Evolutionary conservation across 257 asterid genomes (phyloP).

Genomic region (Nicotiana undulata): DNA sequence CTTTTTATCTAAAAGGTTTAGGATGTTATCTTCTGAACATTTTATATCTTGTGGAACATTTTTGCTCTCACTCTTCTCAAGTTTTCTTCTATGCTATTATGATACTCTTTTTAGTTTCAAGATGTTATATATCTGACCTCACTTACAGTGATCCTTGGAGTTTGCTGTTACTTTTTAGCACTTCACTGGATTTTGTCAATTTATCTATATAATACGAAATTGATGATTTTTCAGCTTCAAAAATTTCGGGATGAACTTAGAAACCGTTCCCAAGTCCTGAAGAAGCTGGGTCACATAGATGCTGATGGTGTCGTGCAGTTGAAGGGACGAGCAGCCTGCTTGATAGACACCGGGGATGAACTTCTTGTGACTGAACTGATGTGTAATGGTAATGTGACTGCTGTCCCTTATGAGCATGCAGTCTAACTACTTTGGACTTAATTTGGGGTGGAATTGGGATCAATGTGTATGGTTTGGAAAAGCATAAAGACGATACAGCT

Average conservation of each 20-base stretch:
- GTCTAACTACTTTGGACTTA: not conserved
- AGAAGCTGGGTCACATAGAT: constrained; percentile 87
- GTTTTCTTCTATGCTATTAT: not conserved
- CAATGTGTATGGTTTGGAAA: not conserved
- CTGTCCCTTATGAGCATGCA: not conserved
- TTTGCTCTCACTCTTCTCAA: not conserved
- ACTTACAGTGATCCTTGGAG: not conserved
- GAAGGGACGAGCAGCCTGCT: constrained; percentile 99
- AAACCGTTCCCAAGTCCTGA: constrained; percentile 88
- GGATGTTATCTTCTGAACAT: not conserved
- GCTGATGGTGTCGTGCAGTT: constrained; percentile 80
- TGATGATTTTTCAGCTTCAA: constrained; percentile 63
- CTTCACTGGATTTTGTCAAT: not conserved
- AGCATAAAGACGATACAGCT: not conserved
- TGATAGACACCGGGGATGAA: constrained; percentile 98
- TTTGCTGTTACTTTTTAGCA: not conserved
- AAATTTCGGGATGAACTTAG: constrained; percentile 94
- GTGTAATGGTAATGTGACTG: constrained; percentile 60
- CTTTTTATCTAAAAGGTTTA: not conserved
- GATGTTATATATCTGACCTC: not conserved
- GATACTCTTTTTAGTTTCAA: not conserved
- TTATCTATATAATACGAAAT: not conserved
- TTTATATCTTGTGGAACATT: not conserved
- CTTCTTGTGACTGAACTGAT: constrained; percentile 95
- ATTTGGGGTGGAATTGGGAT: not conserved